Percentiles rank a stretch among this genome's conserved stretches.
Evolutionary conservation across 352 stramenopile species (phyloP).

Genomic region (Stramenopiles sp.): DNA sequence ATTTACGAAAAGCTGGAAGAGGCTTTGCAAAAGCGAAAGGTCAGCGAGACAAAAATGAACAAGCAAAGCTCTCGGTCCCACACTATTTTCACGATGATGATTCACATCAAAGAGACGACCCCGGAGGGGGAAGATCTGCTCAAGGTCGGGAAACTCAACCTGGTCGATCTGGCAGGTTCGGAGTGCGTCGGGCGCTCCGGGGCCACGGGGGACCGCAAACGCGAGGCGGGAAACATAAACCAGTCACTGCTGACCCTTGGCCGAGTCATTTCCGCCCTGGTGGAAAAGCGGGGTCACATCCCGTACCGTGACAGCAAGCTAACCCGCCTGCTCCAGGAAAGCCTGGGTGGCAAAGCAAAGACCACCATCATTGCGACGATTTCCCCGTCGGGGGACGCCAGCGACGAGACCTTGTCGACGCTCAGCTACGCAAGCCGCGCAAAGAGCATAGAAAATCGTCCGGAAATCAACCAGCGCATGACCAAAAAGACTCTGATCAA

Average conservation of each 20-base stretch:
- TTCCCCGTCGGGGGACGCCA: slow-evolving; percentile 42
- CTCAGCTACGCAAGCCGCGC: slow-evolving; percentile 85
- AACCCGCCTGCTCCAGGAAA: slow-evolving; percentile 26
- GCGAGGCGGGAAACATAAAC: slow-evolving; percentile 89
- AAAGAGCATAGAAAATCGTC: slow-evolving; percentile 81
- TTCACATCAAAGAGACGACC: slow-evolving; percentile 81
- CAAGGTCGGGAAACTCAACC: slow-evolving; percentile 68
- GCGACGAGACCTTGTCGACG: slow-evolving; percentile 90
- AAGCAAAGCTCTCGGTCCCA: slow-evolving; percentile 89
- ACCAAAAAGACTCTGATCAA: slow-evolving; percentile 63
- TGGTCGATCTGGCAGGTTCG: slow-evolving; percentile 90
- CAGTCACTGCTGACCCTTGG: slow-evolving; percentile 88
- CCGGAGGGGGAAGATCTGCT: slow-evolving; percentile 57
- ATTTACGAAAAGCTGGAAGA: slow-evolving; percentile 62
- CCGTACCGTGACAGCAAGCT: slow-evolving; percentile 46
- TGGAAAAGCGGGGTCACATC: slow-evolving; percentile 73
- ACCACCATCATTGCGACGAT: slow-evolving; percentile 36
- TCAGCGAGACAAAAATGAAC: slow-evolving; percentile 76
- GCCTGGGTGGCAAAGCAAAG: slow-evolving; percentile 25
- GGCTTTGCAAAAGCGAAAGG: slow-evolving; percentile 70
- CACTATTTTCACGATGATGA: slow-evolving; percentile 90
- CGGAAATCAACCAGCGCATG: slow-evolving; percentile 68
- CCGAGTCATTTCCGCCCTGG: slow-evolving; percentile 86
- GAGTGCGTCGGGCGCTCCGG: slow-evolving; percentile 72
- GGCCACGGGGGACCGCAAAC: slow-evolving; percentile 50